A percentile compares a stretch with the other conserved stretches of the same genome.
Evolutionary conservation across 1,284 basidiomycete species (phyloP).

Genomic region (Trichosporon coremiiforme): DNA sequence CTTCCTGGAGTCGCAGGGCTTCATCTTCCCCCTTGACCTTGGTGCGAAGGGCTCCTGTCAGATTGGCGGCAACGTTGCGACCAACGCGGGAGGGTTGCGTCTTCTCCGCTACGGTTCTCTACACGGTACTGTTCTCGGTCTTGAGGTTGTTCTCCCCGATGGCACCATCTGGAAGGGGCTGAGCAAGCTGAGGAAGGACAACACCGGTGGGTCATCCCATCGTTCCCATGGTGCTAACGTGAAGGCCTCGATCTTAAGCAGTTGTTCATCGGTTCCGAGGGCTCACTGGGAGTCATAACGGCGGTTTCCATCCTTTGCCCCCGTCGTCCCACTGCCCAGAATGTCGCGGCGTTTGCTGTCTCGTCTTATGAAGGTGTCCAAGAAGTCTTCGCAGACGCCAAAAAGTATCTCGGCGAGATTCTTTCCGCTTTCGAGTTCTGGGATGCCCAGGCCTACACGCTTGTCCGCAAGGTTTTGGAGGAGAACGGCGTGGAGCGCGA

Average conservation of each 20-base stretch:
- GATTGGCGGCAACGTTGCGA: slow-evolving; percentile 96
- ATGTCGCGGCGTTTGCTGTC: slow-evolving; percentile 63
- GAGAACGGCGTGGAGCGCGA: slow-evolving; percentile 51
- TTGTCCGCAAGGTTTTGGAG: slow-evolving; percentile 62
- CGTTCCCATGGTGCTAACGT: slow-evolving; percentile 11
- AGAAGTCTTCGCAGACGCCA: slow-evolving; percentile 61
- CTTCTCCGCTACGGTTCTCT: slow-evolving; percentile 92
- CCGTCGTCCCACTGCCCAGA: slow-evolving; percentile 70
- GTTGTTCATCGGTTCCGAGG: slow-evolving; percentile 96
- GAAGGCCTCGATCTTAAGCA: slow-evolving; percentile 98
- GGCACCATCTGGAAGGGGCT: slow-evolving; percentile 90
- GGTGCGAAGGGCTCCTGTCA: slow-evolving; percentile 99
- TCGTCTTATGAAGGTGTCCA: slow-evolving; percentile 63
- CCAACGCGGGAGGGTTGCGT: slow-evolving; percentile 94
- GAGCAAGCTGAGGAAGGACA: slow-evolving; percentile 86
- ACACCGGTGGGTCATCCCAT: slow-evolving; percentile 69
- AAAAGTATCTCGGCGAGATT: slow-evolving; percentile 84
- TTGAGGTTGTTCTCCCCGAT: slow-evolving; percentile 95
- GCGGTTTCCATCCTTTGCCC: slow-evolving; percentile 95
- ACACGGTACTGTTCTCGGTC: slow-evolving; percentile 92
- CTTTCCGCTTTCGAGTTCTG: slow-evolving; percentile 98
- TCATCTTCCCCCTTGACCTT: slow-evolving; percentile 97
- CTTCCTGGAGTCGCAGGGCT: slow-evolving; percentile 80
- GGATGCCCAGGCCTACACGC: slow-evolving; percentile 78
- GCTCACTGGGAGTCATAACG: slow-evolving; percentile 92